Percentiles rank a stretch among this genome's conserved stretches.
phyloP scores from a whole-genome alignment of 2,329 filamentous ascomycete genomes.

The Fusarium armeniacum region DNA sequence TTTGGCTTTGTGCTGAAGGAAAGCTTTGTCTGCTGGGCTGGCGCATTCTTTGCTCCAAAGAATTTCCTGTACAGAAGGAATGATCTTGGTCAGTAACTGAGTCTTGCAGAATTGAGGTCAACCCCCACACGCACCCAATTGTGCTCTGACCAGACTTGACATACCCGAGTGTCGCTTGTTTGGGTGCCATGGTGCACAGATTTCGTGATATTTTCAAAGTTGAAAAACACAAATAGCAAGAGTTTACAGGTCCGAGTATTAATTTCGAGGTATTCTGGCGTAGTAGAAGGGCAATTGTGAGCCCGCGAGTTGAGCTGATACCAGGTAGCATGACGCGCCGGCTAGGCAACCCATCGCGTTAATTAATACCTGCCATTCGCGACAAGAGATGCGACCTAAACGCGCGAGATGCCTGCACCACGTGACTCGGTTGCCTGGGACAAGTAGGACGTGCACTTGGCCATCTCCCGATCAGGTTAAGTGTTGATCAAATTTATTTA shows the following conservation, averaged over 20 bases:
- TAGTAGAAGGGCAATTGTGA: slow-evolving; percentile 39
- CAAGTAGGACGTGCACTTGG: slow-evolving; percentile 1
- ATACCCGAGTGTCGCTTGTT: slow-evolving; percentile 91
- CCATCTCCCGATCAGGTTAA: slow-evolving; percentile 10
- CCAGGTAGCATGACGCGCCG: slow-evolving; percentile 54
- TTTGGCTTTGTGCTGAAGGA: slow-evolving; percentile 75
- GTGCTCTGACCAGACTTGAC: slow-evolving; percentile 81
- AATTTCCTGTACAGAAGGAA: slow-evolving; percentile 76
- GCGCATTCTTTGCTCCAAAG: slow-evolving; percentile 73
- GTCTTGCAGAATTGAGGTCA: slow-evolving; percentile 6
- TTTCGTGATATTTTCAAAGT: slow-evolving; percentile 17
- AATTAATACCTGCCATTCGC: slow-evolving; percentile 51
- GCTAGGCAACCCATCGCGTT: slow-evolving; percentile 58
- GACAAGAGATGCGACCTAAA: slow-evolving; percentile 41
- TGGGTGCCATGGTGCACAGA: slow-evolving; percentile 63
- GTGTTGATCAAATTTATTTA: slow-evolving; percentile 25
- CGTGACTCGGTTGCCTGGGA: slow-evolving; percentile 40
- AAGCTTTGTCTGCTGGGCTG: slow-evolving; percentile 82
- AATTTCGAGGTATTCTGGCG: slow-evolving; percentile 28
- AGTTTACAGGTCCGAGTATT: slow-evolving; percentile 15
- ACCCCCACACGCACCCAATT: slow-evolving; percentile 71
- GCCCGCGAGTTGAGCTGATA: slow-evolving; percentile 42
- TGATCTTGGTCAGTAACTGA: slow-evolving; percentile 17
- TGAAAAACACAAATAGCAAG: slow-evolving; percentile 19
- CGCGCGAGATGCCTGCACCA: slow-evolving; percentile 44